A percentile compares a stretch with the other conserved stretches of the same genome.
Evolutionary conservation across 2,329 filamentous ascomycete genomes (phyloP).

Genomic region (Fusarium humuli): DNA sequence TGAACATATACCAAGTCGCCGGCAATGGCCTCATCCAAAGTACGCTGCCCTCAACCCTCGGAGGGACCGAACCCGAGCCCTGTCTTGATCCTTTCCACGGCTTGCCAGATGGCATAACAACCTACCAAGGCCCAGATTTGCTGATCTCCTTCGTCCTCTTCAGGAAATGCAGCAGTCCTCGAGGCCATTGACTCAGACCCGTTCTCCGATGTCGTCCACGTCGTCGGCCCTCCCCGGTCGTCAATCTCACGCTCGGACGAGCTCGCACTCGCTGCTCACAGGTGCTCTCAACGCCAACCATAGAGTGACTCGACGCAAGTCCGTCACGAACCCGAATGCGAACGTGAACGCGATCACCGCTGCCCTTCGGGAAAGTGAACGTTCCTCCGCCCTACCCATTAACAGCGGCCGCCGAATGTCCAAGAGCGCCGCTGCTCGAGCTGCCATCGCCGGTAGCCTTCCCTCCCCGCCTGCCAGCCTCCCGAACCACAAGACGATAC

Average conservation of each 20-base stretch:
- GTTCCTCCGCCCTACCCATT: slow-evolving; percentile 67
- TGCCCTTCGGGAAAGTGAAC: slow-evolving; percentile 75
- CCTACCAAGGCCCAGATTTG: slow-evolving; percentile 50
- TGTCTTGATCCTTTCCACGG: slow-evolving; percentile 43
- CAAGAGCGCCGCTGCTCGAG: slow-evolving; percentile 67
- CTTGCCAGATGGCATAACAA: slow-evolving; percentile 48
- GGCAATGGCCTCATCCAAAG: slow-evolving; percentile 73
- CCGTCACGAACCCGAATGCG: slow-evolving; percentile 80
- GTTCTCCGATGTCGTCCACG: slow-evolving; percentile 68
- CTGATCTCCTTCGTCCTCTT: slow-evolving; percentile 49
- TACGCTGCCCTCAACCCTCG: slow-evolving; percentile 53
- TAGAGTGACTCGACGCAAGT: slow-evolving; percentile 92
- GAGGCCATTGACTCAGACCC: slow-evolving; percentile 74
- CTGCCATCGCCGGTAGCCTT: slow-evolving; percentile 66
- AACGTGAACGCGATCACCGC: slow-evolving; percentile 82
- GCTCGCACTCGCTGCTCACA: slow-evolving; percentile 84
- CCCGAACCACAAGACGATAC: slow-evolving; percentile 66
- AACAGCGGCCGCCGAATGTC: slow-evolving; percentile 74
- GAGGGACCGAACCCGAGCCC: slow-evolving; percentile 41
- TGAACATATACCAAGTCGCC: slow-evolving; percentile 52
- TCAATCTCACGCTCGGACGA: slow-evolving; percentile 76
- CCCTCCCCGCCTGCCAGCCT: slow-evolving; percentile 76
- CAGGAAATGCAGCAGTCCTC: slow-evolving; percentile 75
- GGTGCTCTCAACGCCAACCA: slow-evolving; percentile 83
- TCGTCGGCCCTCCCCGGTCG: slow-evolving; percentile 70